Evolutionary conservation across 306 rosid species (phyloP), one percentile per base, ranked within the genome.

Genomic region (Clitoria ternatea): DNA sequence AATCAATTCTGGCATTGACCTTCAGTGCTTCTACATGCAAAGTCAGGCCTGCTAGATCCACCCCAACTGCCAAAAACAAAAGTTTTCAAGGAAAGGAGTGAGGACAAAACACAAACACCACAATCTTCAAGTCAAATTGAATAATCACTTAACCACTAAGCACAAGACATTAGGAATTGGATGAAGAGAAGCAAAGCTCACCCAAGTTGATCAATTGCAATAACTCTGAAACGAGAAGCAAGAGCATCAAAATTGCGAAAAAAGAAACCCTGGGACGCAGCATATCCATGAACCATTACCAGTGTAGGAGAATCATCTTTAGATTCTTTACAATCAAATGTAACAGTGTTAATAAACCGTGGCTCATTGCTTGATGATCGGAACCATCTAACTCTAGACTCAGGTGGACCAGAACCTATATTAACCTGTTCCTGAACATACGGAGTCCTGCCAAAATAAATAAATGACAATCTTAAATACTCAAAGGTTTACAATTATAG

Each of bases 1-100:
- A 54, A 59, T 44, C 40, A 67, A 79, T 49, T 76, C 10, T 22
- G 53, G 65, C 64, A 69, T 29, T 49, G 23, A 92, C 99, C 99
- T 87, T 95, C 97, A 12, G 99, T 95, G 82, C 96, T 91, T 89
- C 75, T 83, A 85, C 99, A 95, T 10, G 90, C 86, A 78, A 95
- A 95, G 71, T 95, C 99, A 17, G 99, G 99, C 87, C 99, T 89
- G 83, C 99, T 95, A 74, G 99, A 95, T 73, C 96, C 99, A 64
- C 99, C 99, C 99, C 99, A 95, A 79, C 99, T 95, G 87, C 59
- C 77, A 69, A 78, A 61, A 27, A 27, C n/a, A 80, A 45, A 71
- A 32, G 44, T 15, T 5, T 36, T 50, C 61, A 74, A 19, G 61
- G 27, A 1, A 73, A 69, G 17, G 18, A 39, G 29, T 29, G 4